phyloP scores from a whole-genome alignment of 2,329 filamentous ascomycete genomes.

The Aureobasidium sp. region DNA sequence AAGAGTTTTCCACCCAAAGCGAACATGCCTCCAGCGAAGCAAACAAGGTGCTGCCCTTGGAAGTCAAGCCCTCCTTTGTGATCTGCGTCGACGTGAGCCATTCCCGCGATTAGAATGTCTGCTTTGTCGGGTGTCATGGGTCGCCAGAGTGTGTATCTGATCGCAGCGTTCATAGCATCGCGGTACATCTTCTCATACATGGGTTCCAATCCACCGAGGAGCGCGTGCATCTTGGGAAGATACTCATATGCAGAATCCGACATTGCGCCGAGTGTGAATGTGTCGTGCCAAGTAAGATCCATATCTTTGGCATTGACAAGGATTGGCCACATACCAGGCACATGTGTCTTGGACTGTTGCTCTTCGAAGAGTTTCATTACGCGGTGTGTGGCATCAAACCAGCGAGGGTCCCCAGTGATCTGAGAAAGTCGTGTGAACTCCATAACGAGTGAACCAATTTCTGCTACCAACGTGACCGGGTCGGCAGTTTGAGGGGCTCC shows the following conservation, averaged over 20 bases:
- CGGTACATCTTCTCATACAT: conserved; percentile 53
- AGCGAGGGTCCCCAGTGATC: conserved; percentile 39
- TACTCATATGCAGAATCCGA: conserved; percentile 35
- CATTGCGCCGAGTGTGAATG: conserved; percentile 33
- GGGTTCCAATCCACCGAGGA: conserved; percentile 40
- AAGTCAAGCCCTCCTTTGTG: conserved; percentile 34
- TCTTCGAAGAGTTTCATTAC: conserved; percentile 37
- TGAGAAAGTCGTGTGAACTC: conserved; percentile 44
- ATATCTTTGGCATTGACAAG: conserved; percentile 35
- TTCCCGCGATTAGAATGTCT: conserved; percentile 43
- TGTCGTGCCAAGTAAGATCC: conserved; percentile 36
- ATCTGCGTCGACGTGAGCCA: conserved; percentile 30
- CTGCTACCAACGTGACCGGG: conserved; percentile 37
- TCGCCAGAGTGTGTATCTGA: conserved; percentile 41
- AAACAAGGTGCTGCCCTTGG: conserved; percentile 52
- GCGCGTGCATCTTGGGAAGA: conserved; percentile 42
- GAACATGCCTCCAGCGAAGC: conserved; percentile 58
- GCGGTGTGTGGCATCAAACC: conserved; percentile 40
- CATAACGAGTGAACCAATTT: conserved; percentile 42
- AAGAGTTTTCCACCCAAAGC: conserved; percentile 54
- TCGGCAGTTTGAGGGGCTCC: conserved; percentile 36
- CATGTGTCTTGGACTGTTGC: conserved; percentile 36
- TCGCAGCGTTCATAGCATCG: conserved; percentile 36
- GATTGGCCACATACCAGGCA: conserved; percentile 45
- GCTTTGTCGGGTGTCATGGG: conserved; percentile 42